Evolutionary conservation across 139 green algal species (phyloP), one percentile per base, ranked within the genome.

Genomic region (Spirogloea muscicola): DNA sequence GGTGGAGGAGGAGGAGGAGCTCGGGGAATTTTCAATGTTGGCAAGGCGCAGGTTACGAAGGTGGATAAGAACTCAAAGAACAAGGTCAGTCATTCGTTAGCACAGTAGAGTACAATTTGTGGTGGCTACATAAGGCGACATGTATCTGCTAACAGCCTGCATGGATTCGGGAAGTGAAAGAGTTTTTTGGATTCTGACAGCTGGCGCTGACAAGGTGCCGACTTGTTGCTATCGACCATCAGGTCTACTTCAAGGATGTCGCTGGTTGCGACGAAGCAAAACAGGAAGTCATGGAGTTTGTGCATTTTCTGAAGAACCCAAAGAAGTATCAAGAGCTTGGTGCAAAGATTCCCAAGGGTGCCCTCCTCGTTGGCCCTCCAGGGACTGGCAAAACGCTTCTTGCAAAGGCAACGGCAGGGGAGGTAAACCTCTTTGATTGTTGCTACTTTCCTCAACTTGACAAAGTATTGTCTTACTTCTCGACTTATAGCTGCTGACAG

Each of bases 51-150:
- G 44, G 75, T 89, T 2, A 73, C 63, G 7, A 86, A 85, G 2
- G 34, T 96, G 27, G 93, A 98, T 86, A 96, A 96, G 74, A 91
- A 91, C 37, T 84, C 87, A 41, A 96, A 96, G 80, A 85, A 93
- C 58, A 92, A 92, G 74, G 82, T 91, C 1, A 87, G 57, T 9
- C 10, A 10, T 64, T 64, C 43, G 10, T 51, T 51, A 10, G 13
- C 43, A n/a, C n/a, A n/a, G n/a, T n/a, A n/a, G n/a, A n/a, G n/a
- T n/a, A n/a, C n/a, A n/a, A n/a, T n/a, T n/a, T n/a, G n/a, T n/a
- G n/a, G n/a, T n/a, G n/a, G n/a, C n/a, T n/a, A n/a, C n/a, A n/a
- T n/a, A n/a, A n/a, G n/a, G n/a, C n/a, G n/a, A n/a, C n/a, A n/a
- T n/a, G n/a, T n/a, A n/a, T n/a, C n/a, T n/a, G n/a, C n/a, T n/a